Evolutionary conservation across 345 rosid species (phyloP), one percentile per base, ranked within the genome.

Genomic region (Gossypium arboreum): DNA sequence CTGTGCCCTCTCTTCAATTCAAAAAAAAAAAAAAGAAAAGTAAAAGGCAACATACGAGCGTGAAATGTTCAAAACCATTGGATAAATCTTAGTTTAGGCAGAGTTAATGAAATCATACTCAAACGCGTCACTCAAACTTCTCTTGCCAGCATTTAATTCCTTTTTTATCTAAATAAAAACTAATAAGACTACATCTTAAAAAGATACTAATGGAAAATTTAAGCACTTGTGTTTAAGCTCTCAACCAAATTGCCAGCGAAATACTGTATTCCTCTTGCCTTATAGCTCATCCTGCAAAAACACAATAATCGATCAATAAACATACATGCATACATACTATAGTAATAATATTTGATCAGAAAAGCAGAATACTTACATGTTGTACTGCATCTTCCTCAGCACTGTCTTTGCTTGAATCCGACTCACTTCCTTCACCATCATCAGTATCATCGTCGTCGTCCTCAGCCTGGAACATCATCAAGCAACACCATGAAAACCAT

Each of bases 211-310:
- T 4, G 18, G n/a, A 18, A 43, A 56, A 16, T 77, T 54, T 61
- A 17, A 39, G 75, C 81, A 57, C 43, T 44, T 43, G 13, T 44
- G 56, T 41, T 24, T 17, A 27, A 34, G 58, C 76, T 55, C 71
- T 41, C 13, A 34, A 71, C 29, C 12, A 10, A 41, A 6, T 73
- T 10, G 65, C 72, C 73, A 25, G 25, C 16, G 43, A 34, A 43
- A 44, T 55, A 4, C 27, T 12, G 80, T 12, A 66, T 60, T 27
- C 64, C 74, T 48, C 50, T 79, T 55, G 45, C 73, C 82, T 84
- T 88, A 93, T 65, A 93, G 95, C 87, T 93, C 98, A 79, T 93
- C 98, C 94, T 93, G 88, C 73, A 69, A 7, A 62, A 34, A 64
- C 62, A 24, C 22, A 44, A 50, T 41, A 10, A 44, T 20, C n/a